Evolutionary conservation across 2,329 filamentous ascomycete genomes (phyloP).

Genomic region (Sclerotinia trifoliorum): DNA sequence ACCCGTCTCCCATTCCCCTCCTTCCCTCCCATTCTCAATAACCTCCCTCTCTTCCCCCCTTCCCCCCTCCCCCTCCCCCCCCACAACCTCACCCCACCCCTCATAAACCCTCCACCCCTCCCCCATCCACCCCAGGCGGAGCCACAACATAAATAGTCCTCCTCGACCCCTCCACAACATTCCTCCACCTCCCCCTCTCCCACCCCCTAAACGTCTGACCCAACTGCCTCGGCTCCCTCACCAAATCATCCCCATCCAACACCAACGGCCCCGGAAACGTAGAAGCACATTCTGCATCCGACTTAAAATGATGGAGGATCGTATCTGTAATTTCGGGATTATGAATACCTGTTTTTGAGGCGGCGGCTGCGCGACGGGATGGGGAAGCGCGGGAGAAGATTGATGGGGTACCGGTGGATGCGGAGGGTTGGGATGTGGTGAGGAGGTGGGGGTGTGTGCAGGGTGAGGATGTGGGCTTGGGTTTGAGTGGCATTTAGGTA

Average conservation of each 20-base stretch:
- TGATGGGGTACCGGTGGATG: background rate
- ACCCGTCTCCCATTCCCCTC: background rate
- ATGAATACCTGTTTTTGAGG: conserved; percentile 9
- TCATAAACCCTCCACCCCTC: conserved; percentile 21
- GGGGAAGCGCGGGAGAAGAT: background rate
- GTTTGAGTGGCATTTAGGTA: background rate
- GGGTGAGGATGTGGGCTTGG: background rate
- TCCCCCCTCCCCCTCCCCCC: conserved; percentile 19
- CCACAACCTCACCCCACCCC: conserved; percentile 25
- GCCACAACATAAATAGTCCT: conserved; percentile 32
- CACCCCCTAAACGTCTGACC: conserved; percentile 34
- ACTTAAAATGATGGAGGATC: background rate
- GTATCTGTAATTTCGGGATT: background rate
- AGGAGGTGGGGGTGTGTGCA: conserved; percentile 5
- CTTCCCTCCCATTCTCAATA: background rate
- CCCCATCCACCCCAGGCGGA: conserved; percentile 26
- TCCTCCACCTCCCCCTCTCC: conserved; percentile 15
- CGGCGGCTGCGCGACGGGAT: conserved; percentile 21
- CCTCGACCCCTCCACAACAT: background rate
- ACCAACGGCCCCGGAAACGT: conserved; percentile 34
- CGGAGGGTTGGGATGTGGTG: background rate
- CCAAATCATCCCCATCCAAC: conserved; percentile 33
- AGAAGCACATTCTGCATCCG: background rate
- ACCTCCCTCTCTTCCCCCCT: conserved; percentile 17
- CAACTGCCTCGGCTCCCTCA: conserved; percentile 27